Conservation (phyloP, 371 early-diverging fungal species). For the Apophysomyces elegans region DNA sequence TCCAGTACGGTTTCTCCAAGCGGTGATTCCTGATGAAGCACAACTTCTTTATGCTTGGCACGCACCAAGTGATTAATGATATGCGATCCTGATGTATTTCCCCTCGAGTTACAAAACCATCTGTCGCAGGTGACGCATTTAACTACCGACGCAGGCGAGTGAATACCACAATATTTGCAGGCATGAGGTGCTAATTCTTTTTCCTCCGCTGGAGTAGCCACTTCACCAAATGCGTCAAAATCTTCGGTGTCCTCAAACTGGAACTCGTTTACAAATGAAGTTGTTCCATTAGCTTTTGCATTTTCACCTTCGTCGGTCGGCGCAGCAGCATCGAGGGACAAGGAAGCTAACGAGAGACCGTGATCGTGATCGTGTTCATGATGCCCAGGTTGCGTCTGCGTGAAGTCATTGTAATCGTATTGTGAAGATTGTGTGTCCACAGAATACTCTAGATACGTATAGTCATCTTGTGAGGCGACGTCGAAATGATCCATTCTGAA, state of each 20-base stretch:
- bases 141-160: conserved; percentile 86
- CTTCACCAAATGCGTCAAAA: conserved; percentile 51
- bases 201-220: conserved; percentile 34
- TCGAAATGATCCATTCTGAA: conserved; percentile 55
- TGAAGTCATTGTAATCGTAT: conserved; percentile 64
- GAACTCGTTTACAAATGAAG: conserved; percentile 41
- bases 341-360: conserved; percentile 38
- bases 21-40: conserved; percentile 88
- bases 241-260: conserved; percentile 58
- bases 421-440: conserved; percentile 68
- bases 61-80: conserved; percentile 95
- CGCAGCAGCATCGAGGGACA: conserved; percentile 27
- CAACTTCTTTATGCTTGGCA: conserved; percentile 94
- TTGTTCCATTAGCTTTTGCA: conserved; percentile 30
- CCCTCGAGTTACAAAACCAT: conserved; percentile 98
- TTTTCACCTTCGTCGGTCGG: conserved; percentile 25
- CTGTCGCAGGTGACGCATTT: conserved; percentile 93
- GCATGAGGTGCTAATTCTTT: conserved; percentile 84
- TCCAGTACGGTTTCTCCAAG: conserved; percentile 94
- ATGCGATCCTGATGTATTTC: conserved; percentile 93
- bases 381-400: conserved; percentile 34
- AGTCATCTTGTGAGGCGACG: conserved; percentile 55
- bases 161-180: conserved; percentile 95
- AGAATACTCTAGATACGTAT: conserved; percentile 56
- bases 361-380: conserved; percentile 38